These are phyloP conservation scores for Moringa oleifera DNA, from an alignment of 345 rosid genomes.

Conservation along the genomic window DNA sequence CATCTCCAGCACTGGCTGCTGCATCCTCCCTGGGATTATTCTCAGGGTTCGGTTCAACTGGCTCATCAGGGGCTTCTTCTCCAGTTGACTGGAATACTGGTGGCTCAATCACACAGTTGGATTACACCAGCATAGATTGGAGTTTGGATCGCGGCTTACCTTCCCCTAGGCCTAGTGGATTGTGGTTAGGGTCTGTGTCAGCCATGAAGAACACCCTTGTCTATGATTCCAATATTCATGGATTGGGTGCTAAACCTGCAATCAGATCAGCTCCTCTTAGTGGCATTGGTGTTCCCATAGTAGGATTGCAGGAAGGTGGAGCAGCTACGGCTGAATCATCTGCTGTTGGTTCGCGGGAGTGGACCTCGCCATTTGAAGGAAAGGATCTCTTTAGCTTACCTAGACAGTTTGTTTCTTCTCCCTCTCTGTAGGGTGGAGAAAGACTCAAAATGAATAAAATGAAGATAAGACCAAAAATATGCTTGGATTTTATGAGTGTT, in stretches of 20 bases:
- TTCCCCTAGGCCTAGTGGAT: conserved; percentile 34
- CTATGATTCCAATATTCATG: conserved; percentile 34
- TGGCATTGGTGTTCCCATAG: conserved; percentile 31
- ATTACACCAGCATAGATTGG: conserved; percentile 79
- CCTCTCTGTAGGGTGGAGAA: conserved; percentile 53
- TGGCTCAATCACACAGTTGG: conserved; percentile 46
- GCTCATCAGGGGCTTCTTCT: conserved; percentile 54
- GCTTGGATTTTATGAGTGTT: conserved; percentile 47
- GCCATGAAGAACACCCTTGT: conserved; percentile 24
- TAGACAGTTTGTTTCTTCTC: conserved; percentile 76
- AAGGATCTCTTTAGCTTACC: conserved; percentile 86
- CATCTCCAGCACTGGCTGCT: conserved; percentile 56
- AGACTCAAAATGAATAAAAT: neutral
- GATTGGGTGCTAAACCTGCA: conserved; percentile 32
- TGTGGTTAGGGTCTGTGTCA: conserved; percentile 37
- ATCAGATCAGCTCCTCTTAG: conserved; percentile 30
- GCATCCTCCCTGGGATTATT: conserved; percentile 80
- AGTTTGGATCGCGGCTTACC: conserved; percentile 53
- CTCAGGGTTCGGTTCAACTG: conserved; percentile 54
- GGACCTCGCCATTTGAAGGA: conserved; percentile 93
- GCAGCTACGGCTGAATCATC: conserved; percentile 33
- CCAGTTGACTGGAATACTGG: conserved; percentile 72
- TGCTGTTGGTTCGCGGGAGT: conserved; percentile 47
- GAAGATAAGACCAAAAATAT: conserved; percentile 22
- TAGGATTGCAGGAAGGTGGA: conserved; percentile 41